Evolutionary conservation across 1,139 yeast species (phyloP), one percentile per base, ranked within the genome.

Genomic region (Citeromyces hawaiiensis): DNA sequence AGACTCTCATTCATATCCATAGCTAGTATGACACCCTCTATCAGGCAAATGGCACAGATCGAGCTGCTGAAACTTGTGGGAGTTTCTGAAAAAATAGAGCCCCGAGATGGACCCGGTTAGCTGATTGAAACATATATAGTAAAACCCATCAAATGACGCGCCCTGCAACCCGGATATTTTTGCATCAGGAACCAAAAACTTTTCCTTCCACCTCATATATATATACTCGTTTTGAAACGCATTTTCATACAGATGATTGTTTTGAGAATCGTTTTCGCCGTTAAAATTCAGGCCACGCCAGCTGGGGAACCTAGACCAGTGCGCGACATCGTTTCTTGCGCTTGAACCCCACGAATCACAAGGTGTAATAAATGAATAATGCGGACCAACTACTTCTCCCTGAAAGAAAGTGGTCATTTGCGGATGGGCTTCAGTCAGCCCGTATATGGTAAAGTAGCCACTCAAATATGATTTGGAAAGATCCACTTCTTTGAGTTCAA

Each of bases 201-300:
- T 75, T 56, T 88, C 97, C 58, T 88, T 88, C 96, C 96, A 88
- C 48, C 96, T 68, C 96, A 88, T 88, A 55, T 77, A 88, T 5
- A 88, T 61, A 51, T 67, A 74, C 42, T 72, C 66, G 46, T 68
- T 66, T 39, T 59, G 50, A 15, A 63, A 43, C 36, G 60, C 60
- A 41, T 59, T 52, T 17, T 52, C 47, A 45, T 64, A 64, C 5
- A 54, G 47, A 16, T 56, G 50, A 2, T 45, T 37, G 39, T 56
- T 56, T 15, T 47, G 51, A 1, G 53, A 42, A 31, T 53, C 54
- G 38, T 55, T 53, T 30, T 49, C 53, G 8, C 47, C 37, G 45
- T 55, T 46, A 37, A 55, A 57, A 42, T 57, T 57, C 39, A 65
- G 58, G 33, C 59, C 54, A 35, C 75, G 53, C 72, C 75, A 73